Percentiles rank a stretch among this genome's conserved stretches.
These are phyloP conservation scores for Parasarocladium wereldwijsianum DNA, from an alignment of 2,329 filamentous ascomycete genomes.

Conservation along the genomic window DNA sequence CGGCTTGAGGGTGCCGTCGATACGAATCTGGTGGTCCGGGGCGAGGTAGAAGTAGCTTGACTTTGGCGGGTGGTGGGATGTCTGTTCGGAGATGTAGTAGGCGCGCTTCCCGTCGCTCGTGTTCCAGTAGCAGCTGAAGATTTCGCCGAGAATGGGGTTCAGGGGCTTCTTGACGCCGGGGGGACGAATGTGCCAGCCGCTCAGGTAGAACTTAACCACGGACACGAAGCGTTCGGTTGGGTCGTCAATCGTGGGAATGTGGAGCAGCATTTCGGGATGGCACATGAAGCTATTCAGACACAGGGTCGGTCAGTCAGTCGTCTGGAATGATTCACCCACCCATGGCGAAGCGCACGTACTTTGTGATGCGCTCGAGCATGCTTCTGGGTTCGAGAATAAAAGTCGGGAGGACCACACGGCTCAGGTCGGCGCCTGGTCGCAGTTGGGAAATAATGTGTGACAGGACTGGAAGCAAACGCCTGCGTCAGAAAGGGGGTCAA, in stretches of 20 bases:
- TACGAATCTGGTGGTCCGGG: constrained; percentile 81
- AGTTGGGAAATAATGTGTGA: constrained; percentile 96
- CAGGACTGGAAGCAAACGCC: constrained; percentile 50
- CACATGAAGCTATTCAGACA: constrained; percentile 77
- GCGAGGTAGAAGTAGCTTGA: constrained; percentile 99
- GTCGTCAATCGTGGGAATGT: constrained; percentile 77
- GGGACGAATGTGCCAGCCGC: constrained; percentile 97
- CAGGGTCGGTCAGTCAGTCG: background rate
- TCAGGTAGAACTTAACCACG: constrained; percentile 95
- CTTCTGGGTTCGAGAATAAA: constrained; percentile 96
- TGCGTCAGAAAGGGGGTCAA: no score
- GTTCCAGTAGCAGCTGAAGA: constrained; percentile 93
- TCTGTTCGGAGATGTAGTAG: constrained; percentile 96
- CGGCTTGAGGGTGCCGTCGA: constrained; percentile 90
- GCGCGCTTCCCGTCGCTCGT: constrained; percentile 69
- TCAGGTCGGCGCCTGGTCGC: constrained; percentile 86
- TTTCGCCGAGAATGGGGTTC: constrained; percentile 91
- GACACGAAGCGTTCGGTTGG: constrained; percentile 81
- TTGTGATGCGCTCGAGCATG: constrained; percentile 97
- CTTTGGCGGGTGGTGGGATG: constrained; percentile 94
- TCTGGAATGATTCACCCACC: background rate
- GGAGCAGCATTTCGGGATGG: constrained; percentile 87
- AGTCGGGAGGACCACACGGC: constrained; percentile 84
- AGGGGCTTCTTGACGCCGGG: constrained; percentile 98
- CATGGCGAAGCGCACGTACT: constrained; percentile 46